Base-by-base conservation (phyloP, 1,139 yeast species). In the Pichiaceae sp. region DNA sequence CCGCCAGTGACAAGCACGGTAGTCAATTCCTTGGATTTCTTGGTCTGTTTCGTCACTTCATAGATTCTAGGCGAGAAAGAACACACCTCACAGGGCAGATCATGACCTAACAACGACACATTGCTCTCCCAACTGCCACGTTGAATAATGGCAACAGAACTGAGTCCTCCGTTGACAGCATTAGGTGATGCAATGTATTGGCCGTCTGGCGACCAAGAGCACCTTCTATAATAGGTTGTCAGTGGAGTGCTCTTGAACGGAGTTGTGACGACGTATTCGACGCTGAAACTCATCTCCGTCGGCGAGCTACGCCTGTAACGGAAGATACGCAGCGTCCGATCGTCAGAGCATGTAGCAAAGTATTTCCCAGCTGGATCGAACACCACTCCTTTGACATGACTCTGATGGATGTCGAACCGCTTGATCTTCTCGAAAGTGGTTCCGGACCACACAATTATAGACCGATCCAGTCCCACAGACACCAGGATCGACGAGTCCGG, bases 121-220 rank as follows among this genome's bases (percentile, higher is more conserved):
- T 85, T 94, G 9, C 87, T 70, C 34, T 81, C 89, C 99, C 99
- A 93, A 37, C 72, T 80, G 20, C 97, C 98, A 60, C 98, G 70
- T 47, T 83, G 82, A 21, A 91, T 78, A 26, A 91, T 75, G 0
- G 89, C 91, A 4, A 87, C 91, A 0, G 96, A 79, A 1, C 95
- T 77, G 1, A 91, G 93, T 0, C 96, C 96, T 0, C 97, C 97
- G 57, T 93, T 91, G 8, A 95, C 86, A 2, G 98, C 96, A 59
- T 91, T 93, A 0, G 98, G 95, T 0, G 85, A 95, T 0, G 96
- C 97, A 36, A 91, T 83, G 52, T 84, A 91, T 55, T 85, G 93
- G 1, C 98, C 98, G 59, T 91, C 97, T 0, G 98, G 98, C 0
- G 96, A 85, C 99, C 99, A 91, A 19, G 95, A 83, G 61, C 84